Conservation (phyloP, 2,329 filamentous ascomycete genomes). For the Ophiostoma sp. region DNA sequence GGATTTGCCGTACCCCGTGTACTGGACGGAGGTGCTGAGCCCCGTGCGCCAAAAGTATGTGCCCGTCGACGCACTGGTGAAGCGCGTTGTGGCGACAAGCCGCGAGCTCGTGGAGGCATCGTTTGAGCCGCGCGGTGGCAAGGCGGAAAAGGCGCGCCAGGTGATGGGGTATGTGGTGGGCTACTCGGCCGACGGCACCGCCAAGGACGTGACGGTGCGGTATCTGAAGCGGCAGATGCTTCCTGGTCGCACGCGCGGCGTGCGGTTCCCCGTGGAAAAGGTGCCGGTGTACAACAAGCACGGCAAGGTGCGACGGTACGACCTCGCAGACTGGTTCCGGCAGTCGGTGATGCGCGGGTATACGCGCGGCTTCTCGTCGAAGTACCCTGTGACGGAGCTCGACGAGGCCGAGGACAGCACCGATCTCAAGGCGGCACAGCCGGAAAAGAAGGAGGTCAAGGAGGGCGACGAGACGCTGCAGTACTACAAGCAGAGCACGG, state of each 20-base stretch:
- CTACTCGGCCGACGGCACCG: slow-evolving; percentile 75
- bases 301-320: slow-evolving; percentile 70
- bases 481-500: slow-evolving; percentile 78
- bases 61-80: slow-evolving; percentile 70
- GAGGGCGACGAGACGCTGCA: slow-evolving; percentile 78
- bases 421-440: slow-evolving; percentile 67
- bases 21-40: slow-evolving; percentile 89
- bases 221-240: slow-evolving; percentile 78
- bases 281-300: slow-evolving; percentile 70
- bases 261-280: slow-evolving; percentile 72
- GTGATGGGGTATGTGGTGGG: slow-evolving; percentile 85
- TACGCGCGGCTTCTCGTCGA: slow-evolving; percentile 40
- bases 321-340: slow-evolving; percentile 85
- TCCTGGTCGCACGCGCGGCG: slow-evolving; percentile 85
- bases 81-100: slow-evolving; percentile 62
- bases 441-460: slow-evolving; percentile 66
- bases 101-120: slow-evolving; percentile 60
- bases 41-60: slow-evolving; percentile 73
- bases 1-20: slow-evolving; percentile 77
- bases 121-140: slow-evolving; percentile 78
- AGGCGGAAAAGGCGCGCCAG: slow-evolving; percentile 80
- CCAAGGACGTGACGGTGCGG: slow-evolving; percentile 89
- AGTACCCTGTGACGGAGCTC: slow-evolving; percentile 56
- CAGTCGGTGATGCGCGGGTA: slow-evolving; percentile 68
- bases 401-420: slow-evolving; percentile 75